Evolutionary conservation across 345 rosid genomes (phyloP).

Genomic region (Dipteronia dyeriana): DNA sequence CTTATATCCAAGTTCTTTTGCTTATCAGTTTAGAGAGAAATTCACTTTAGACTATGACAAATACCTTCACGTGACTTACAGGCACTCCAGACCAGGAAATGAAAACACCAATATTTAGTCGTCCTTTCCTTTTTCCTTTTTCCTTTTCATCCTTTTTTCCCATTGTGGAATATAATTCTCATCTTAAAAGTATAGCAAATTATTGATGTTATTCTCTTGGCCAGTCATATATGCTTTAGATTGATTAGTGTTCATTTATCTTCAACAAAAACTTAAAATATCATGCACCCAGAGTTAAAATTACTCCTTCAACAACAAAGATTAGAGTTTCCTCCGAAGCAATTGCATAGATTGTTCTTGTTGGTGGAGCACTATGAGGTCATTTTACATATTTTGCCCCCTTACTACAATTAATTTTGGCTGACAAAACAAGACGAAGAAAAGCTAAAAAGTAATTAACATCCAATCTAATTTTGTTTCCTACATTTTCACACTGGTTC

Average conservation of each 20-base stretch:
- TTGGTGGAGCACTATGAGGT: no score
- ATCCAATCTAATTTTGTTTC: background rate
- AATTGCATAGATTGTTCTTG: background rate
- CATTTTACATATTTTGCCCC: no score
- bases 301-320: background rate
- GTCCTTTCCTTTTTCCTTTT: no score
- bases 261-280: slow-evolving; percentile 6
- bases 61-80: background rate
- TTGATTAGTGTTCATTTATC: background rate
- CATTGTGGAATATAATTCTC: background rate
- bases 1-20: background rate
- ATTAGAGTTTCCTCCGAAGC: background rate
- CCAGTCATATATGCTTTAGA: background rate
- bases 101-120: background rate
- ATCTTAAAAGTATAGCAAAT: background rate
- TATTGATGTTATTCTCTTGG: background rate
- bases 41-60: background rate
- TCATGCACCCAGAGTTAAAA: background rate
- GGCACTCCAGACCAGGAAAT: background rate
- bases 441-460: no score
- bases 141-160: background rate
- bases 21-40: background rate
- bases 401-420: no score
- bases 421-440: no score
- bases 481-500: background rate